Base-by-base conservation (phyloP, 352 stramenopile species). In the Globisporangium abappressorium region DNA sequence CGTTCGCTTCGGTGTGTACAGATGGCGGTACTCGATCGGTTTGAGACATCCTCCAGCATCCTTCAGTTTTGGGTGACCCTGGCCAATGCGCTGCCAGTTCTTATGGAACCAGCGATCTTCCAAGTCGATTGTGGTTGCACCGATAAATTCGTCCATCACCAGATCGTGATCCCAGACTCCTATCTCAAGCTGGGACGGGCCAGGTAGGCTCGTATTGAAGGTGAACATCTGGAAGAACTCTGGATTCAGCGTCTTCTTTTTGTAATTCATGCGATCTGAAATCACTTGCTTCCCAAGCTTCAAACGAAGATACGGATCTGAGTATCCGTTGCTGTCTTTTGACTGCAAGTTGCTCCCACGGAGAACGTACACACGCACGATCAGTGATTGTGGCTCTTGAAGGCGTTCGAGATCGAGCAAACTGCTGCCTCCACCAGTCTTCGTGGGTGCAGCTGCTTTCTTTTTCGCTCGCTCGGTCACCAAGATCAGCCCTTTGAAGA, bases 81-180 rank as follows among this genome's bases (percentile, higher is more conserved):
- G 60, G 18, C 83, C 70, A 66, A 91, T 75, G 15, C 77, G 71
- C 34, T 97, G 89, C 90, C 91, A 97, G 22, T 90, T 80, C 7
- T 80, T 76, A 66, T 97, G 87, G 68, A 98, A 98, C 94, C 93
- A 98, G 24, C 94, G 79, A 46, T 98, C 94, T 68, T 98, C 94
- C 4, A 98, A 72, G 55, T 98, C 94, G 63, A 98, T 97, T 0
- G 82, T 91, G 0, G 93, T 98, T 2, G 83, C 82, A 3, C 94
- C 93, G 33, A 98, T 98, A 1, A 98, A 80, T 30, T 97, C 79
- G 70, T 98, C 90, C 0, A 65, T 56, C 3, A 96, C 68, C 0
- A 90, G 34, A 43, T 93, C 87, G 64, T 92, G 84, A 69, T 95
- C 89, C 84, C 88, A 95, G 20, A 96, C 79, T 24, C 70, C 68